Percentiles rank a stretch among this genome's conserved stretches.
Conservation (phyloP, 2,329 filamentous ascomycete genomes). For the Rosellinia necatrix region DNA sequence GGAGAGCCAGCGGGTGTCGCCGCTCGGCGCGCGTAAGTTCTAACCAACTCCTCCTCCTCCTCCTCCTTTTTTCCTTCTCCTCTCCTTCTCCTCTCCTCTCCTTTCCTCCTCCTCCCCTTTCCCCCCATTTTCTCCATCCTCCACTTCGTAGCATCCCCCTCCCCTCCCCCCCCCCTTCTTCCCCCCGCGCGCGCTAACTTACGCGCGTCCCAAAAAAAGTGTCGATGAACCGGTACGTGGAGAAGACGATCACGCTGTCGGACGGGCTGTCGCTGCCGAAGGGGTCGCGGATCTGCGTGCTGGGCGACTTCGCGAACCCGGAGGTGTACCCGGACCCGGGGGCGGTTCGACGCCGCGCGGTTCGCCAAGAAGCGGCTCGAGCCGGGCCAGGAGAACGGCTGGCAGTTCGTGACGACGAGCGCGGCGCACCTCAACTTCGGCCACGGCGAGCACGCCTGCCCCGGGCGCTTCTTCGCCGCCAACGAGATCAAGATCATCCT, state of each 20-base stretch:
- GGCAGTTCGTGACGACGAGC: slow-evolving; percentile 45
- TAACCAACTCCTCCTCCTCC: not conserved
- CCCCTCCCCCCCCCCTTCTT: no score
- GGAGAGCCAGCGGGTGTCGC: slow-evolving; percentile 43
- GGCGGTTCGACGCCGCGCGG: slow-evolving; percentile 38
- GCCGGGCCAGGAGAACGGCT: slow-evolving; percentile 40
- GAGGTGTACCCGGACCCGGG: slow-evolving; percentile 36
- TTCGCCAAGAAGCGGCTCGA: slow-evolving; percentile 38
- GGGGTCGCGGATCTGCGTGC: slow-evolving; percentile 37
- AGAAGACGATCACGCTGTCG: slow-evolving; percentile 34
- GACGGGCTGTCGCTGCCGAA: slow-evolving; percentile 39
- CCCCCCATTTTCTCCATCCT: no score
- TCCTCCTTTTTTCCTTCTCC: not conserved
- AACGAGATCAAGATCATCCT: slow-evolving; percentile 35
- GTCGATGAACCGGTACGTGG: slow-evolving; percentile 41
- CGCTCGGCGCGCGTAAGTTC: slow-evolving; percentile 37
- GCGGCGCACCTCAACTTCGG: slow-evolving; percentile 44
- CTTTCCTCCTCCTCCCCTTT: no score
- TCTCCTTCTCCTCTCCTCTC: no score
- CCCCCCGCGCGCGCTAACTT: no score
- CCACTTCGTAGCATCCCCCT: no score
- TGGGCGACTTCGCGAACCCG: slow-evolving; percentile 38
- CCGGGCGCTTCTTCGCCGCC: slow-evolving; percentile 34
- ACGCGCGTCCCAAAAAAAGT: no score
- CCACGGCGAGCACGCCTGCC: slow-evolving; percentile 47